Conservation (phyloP, 1,139 yeast genomes). For the Taphrina pruni region DNA sequence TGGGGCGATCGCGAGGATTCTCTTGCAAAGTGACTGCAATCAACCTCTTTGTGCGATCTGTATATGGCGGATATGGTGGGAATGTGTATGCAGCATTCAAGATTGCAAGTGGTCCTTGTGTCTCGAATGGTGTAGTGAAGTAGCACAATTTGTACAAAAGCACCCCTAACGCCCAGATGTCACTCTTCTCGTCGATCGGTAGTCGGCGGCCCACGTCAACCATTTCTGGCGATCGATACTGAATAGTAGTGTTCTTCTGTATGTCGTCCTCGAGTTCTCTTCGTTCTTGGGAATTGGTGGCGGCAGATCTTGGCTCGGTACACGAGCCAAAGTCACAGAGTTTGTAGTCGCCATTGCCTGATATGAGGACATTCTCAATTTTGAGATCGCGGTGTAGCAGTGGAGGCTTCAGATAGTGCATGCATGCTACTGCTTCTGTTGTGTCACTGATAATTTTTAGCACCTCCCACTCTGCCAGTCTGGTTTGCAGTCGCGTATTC, state of each 20-base stretch:
- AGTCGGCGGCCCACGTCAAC: constrained; percentile 80
- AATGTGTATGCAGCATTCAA: constrained; percentile 66
- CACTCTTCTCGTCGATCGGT: constrained; percentile 93
- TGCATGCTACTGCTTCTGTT: constrained; percentile 80
- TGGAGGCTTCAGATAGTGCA: constrained; percentile 83
- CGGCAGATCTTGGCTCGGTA: constrained; percentile 66
- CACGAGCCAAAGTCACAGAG: constrained; percentile 96
- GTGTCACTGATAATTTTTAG: constrained; percentile 81
- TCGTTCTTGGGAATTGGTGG: constrained; percentile 68
- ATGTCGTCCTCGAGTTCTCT: constrained; percentile 78
- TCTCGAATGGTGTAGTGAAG: constrained; percentile 93
- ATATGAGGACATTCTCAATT: constrained; percentile 89
- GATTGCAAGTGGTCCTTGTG: constrained; percentile 71
- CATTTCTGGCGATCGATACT: constrained; percentile 96
- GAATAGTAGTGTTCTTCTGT: constrained; percentile 94
- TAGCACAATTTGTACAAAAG: constrained; percentile 89
- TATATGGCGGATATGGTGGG: constrained; percentile 57
- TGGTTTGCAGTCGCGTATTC: constrained; percentile 85
- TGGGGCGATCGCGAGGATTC: constrained; percentile 82
- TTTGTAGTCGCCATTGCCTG: constrained; percentile 73
- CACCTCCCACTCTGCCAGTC: constrained; percentile 81
- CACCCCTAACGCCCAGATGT: constrained; percentile 95
- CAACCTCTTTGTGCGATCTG: constrained; percentile 52
- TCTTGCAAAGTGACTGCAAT: constrained; percentile 80
- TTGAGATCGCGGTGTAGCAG: constrained; percentile 91